These are phyloP conservation scores for Barnettozyma botsteinii DNA, from an alignment of 805 yeast genomes.

Conservation along the genomic window DNA sequence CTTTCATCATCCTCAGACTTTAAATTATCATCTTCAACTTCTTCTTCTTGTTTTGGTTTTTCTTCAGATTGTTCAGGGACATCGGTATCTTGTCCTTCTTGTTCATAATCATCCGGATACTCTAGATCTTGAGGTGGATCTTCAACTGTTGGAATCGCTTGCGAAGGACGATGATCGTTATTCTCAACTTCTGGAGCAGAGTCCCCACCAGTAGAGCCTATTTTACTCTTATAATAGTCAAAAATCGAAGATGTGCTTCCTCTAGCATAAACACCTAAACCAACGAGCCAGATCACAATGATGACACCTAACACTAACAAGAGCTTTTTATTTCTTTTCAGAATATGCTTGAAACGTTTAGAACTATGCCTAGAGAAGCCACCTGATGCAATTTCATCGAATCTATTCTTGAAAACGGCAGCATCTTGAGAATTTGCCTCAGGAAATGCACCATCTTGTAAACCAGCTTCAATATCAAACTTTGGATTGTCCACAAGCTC, in stretches of 20 bases:
- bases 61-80: no score
- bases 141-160: conserved; percentile 5
- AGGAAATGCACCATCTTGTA: conserved; percentile 1
- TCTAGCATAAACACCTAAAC: conserved; percentile 12
- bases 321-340: conserved; percentile 13
- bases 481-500: conserved; percentile 18
- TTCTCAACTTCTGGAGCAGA: conserved; percentile 9
- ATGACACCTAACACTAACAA: conserved; percentile 9
- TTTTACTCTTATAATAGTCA: conserved; percentile 20
- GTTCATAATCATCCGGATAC: neutral
- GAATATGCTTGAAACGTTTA: conserved; percentile 5
- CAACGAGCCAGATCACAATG: conserved; percentile 14
- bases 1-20: neutral
- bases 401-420: conserved; percentile 11
- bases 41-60: conserved; percentile 2
- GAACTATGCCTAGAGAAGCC: neutral
- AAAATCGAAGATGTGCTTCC: conserved; percentile 14
- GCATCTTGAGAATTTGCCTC: conserved; percentile 5
- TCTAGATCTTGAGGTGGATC: neutral
- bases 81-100: no score
- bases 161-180: neutral
- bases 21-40: neutral
- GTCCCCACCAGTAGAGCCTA: conserved; percentile 10
- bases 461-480: conserved; percentile 8
- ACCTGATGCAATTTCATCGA: conserved; percentile 13